Base-by-base conservation (phyloP, 257 asterid species). In the Nicotiana undulata region DNA sequence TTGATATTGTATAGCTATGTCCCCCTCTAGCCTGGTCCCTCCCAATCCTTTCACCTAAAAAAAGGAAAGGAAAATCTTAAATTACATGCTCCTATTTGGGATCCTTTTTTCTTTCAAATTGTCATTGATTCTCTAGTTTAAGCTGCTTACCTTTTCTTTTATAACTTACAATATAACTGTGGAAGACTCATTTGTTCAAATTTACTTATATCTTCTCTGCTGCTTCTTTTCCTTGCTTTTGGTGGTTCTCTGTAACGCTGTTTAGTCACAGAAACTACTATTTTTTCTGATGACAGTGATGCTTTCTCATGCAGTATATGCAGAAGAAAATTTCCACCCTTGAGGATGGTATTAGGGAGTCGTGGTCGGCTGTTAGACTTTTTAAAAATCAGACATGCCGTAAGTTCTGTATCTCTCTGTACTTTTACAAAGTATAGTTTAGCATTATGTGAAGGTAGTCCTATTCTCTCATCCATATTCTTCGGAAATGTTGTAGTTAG, bases 301-400 rank as follows among this genome's bases (percentile, higher is more conserved):
- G 70, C 44, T 76, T 80, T 84, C 37, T 37, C 63, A 77, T 88
- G 90, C 94, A 96, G 99, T 96, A 92, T 87, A 91, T 96, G 83
- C 97, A 91, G 87, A 90, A 89, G 82, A 98, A 92, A 85, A 90
- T 88, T 63, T 76, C 84, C 66, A 81, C 79, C 76, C 98, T 96
- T 75, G 94, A 92, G 88, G 98, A 91, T 52, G 89, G 97, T 82
- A 96, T 96, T 79, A 89, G 92, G 87, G 93, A 88, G 83, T 94
- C 97, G 3, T 96, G 98, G 99, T 77, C 80, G 68, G 85, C 97
- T 81, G 86, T 89, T 79, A 80, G 85, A 81, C 87, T 86, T 74
- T 79, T 83, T 75, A 87, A 77, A 79, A 77, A 72, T 75, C 77
- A 84, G 81, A 83, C 82, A 86, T 63, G 46, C 81, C 72, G 98